A percentile compares a stretch with the other conserved stretches of the same genome.
These are phyloP conservation scores for Stachybotrys chlorohalonatus DNA, from an alignment of 2,329 filamentous ascomycete genomes.

Conservation along the genomic window DNA sequence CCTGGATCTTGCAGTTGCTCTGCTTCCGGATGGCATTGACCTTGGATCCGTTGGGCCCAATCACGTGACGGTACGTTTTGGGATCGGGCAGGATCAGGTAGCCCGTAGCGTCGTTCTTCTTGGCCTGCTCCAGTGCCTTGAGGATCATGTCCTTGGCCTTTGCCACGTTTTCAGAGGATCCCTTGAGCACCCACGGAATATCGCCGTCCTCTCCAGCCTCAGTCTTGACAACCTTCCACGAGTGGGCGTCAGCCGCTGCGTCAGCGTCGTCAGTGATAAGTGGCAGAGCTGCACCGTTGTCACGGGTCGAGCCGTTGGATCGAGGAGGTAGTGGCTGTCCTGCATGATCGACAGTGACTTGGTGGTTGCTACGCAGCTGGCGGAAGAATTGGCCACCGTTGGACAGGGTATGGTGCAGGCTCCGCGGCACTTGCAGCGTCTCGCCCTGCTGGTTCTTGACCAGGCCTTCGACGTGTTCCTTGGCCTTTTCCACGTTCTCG, in stretches of 20 bases:
- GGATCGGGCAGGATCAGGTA: constrained; percentile 89
- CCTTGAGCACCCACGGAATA: constrained; percentile 85
- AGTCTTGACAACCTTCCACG: constrained; percentile 71
- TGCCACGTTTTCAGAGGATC: constrained; percentile 65
- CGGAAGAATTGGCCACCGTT: constrained; percentile 95
- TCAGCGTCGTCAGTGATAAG: constrained; percentile 83
- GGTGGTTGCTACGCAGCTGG: constrained; percentile 72
- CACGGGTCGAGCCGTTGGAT: constrained; percentile 44
- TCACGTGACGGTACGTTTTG: constrained; percentile 78
- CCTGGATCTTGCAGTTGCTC: constrained; percentile 88
- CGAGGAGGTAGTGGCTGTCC: constrained; percentile 69
- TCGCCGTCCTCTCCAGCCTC: constrained; percentile 54
- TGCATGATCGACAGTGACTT: constrained; percentile 85
- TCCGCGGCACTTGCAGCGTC: constrained; percentile 73
- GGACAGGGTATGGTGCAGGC: constrained; percentile 73
- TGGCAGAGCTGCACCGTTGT: constrained; percentile 60
- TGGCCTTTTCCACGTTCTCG: constrained; percentile 73
- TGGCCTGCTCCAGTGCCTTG: constrained; percentile 62
- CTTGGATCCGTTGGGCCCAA: constrained; percentile 80
- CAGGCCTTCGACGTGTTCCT: constrained; percentile 70
- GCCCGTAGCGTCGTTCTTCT: constrained; percentile 63
- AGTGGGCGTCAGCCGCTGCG: constrained; percentile 56
- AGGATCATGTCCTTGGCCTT: constrained; percentile 72
- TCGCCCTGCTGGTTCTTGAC: constrained; percentile 83
- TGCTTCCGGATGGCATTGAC: constrained; percentile 90